A percentile compares a stretch with the other conserved stretches of the same genome.
Evolutionary conservation across 495 filamentous ascomycete genomes (phyloP).

Genomic region (Patellaria atrata): DNA sequence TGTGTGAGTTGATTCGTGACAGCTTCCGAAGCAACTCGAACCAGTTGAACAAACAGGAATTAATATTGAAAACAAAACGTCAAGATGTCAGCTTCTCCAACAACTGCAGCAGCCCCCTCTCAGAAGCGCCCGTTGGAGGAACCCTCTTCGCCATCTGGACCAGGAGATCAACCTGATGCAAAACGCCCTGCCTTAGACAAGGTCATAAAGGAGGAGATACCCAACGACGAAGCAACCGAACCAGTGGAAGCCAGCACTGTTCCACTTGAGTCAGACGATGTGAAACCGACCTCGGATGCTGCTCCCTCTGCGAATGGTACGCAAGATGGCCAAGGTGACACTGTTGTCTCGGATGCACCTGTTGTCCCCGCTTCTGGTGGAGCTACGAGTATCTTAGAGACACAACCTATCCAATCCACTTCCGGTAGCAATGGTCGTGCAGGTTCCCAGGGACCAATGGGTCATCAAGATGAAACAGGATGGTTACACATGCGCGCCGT

Average conservation of each 20-base stretch:
- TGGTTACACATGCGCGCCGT: constrained; percentile 96
- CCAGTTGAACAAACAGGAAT: constrained; percentile 30
- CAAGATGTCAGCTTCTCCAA: constrained; percentile 49
- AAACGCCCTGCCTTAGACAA: constrained; percentile 96
- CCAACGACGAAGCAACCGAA: constrained; percentile 27
- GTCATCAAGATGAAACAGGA: constrained; percentile 68
- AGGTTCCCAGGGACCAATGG: constrained; percentile 36
- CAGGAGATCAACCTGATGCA: constrained; percentile 84
- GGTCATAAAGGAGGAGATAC: constrained; percentile 46
- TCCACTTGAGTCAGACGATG: constrained; percentile 3
- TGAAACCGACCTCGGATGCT: constrained; percentile 29
- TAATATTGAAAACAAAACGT: constrained; percentile 21
- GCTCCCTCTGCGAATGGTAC: constrained; percentile 36
- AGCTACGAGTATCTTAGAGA: constrained; percentile 33
- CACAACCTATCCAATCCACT: constrained; percentile 54
- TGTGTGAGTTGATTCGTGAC: no score
- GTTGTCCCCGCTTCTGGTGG: no score
- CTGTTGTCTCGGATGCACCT: constrained; percentile 61
- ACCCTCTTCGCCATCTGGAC: constrained; percentile 81
- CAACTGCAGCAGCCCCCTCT: constrained; percentile 42
- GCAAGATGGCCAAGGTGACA: constrained; percentile 43
- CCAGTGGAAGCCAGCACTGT: constrained; percentile 28
- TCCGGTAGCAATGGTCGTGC: constrained; percentile 40
- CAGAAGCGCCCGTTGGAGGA: constrained; percentile 95
- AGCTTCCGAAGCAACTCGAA: no score